These are phyloP conservation scores for Cudoniella acicularis DNA, from an alignment of 495 filamentous ascomycete species.

Conservation along the genomic window DNA sequence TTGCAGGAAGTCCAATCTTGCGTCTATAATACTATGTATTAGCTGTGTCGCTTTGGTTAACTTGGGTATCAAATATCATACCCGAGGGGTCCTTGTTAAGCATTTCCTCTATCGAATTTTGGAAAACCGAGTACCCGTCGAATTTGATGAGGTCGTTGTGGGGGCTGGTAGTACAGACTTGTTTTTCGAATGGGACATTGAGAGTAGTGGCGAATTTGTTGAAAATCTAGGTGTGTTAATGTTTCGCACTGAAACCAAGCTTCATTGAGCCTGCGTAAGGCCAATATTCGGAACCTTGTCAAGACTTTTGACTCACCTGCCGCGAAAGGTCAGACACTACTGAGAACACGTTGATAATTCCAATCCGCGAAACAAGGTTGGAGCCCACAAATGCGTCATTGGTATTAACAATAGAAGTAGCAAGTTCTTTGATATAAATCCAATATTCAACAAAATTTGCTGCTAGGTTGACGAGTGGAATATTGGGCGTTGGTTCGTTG, in stretches of 20 bases:
- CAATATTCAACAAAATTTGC: not conserved
- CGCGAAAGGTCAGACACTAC: not conserved
- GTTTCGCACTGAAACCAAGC: constrained; percentile 5
- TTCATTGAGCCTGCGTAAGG: too few relatives aligned
- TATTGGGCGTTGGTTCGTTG: not conserved
- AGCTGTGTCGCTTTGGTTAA: too few relatives aligned
- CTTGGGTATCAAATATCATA: too few relatives aligned
- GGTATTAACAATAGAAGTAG: constrained; percentile 1
- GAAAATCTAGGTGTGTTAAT: not conserved
- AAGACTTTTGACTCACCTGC: not conserved
- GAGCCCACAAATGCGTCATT: constrained; percentile 12
- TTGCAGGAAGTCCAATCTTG: too few relatives aligned
- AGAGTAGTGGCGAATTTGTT: constrained; percentile 5
- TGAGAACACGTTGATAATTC: constrained; percentile 14
- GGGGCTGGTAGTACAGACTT: constrained; percentile 11
- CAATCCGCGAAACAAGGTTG: constrained; percentile 10
- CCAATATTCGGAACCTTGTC: too few relatives aligned
- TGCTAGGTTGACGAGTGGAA: too few relatives aligned
- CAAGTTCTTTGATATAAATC: constrained; percentile 14
- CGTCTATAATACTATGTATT: too few relatives aligned
- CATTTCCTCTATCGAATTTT: not conserved
- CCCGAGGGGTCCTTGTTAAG: not conserved
- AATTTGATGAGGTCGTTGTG: constrained; percentile 1
- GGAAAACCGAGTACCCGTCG: not conserved
- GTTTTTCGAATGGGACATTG: constrained; percentile 12